Percentiles rank a stretch among this genome's conserved stretches.
These are phyloP conservation scores for Microsporum ferrugineum DNA, from an alignment of 2,329 filamentous ascomycete genomes.

Conservation along the genomic window DNA sequence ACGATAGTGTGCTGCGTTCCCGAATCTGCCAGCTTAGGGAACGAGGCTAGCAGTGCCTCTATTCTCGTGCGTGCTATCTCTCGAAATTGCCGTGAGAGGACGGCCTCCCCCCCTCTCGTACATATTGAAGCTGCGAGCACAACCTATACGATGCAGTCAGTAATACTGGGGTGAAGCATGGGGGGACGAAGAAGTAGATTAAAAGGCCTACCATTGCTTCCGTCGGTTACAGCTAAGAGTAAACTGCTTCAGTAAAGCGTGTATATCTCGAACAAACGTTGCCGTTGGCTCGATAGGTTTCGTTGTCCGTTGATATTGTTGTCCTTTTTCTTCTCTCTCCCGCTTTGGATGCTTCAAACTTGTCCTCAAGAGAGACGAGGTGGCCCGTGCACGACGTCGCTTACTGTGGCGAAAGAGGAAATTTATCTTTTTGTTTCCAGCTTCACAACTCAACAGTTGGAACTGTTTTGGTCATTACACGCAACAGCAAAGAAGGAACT, in stretches of 20 bases:
- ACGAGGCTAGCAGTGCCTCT: conserved; percentile 90
- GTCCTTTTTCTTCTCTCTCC: not conserved
- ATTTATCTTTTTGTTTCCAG: not conserved
- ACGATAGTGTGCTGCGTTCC: conserved; percentile 96
- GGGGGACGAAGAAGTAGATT: not conserved
- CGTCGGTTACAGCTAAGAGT: not conserved
- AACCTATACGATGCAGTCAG: conserved; percentile 49
- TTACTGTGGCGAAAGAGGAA: conserved; percentile 1
- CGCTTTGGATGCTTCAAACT: not conserved
- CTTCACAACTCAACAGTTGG: not conserved
- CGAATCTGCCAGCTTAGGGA: conserved; percentile 92
- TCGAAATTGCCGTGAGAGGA: conserved; percentile 93
- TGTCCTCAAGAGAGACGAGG: not conserved
- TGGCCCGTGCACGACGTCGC: conserved; percentile 10
- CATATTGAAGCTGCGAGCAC: conserved; percentile 98
- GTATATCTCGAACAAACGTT: not conserved
- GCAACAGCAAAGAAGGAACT: not conserved
- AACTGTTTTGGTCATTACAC: not conserved
- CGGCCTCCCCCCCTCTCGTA: conserved; percentile 94
- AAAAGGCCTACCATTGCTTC: conserved; percentile 21
- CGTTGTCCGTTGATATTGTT: not conserved
- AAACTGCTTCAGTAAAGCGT: not conserved
- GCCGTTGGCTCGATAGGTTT: not conserved
- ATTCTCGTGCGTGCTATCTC: conserved; percentile 96
- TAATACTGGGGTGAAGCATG: conserved; percentile 10